These are phyloP conservation scores for Balakata baccata DNA, from an alignment of 345 rosid species.

Conservation along the genomic window DNA sequence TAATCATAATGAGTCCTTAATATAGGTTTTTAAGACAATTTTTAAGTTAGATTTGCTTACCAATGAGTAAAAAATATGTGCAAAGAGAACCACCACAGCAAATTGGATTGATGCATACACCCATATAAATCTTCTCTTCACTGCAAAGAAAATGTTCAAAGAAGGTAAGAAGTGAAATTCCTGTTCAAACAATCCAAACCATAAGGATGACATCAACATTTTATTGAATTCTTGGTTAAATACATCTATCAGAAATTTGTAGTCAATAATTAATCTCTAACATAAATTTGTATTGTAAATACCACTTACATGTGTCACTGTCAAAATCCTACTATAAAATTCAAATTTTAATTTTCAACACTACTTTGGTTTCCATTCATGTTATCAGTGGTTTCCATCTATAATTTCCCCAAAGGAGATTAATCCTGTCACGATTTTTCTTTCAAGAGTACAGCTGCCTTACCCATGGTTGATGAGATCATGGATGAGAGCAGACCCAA, in stretches of 20 bases:
- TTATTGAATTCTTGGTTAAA: background rate
- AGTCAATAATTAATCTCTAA: background rate
- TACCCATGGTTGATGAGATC: constrained; percentile 95
- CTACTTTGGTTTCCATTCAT: background rate
- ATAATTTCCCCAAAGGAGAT: too few species aligned
- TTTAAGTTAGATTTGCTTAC: constrained; percentile 38
- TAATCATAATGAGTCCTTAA: background rate
- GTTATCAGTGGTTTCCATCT: background rate
- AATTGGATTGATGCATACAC: constrained; percentile 77
- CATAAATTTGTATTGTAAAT: background rate
- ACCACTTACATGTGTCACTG: background rate
- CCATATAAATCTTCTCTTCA: constrained; percentile 82
- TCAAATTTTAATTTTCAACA: background rate
- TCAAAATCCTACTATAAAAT: background rate
- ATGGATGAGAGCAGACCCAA: constrained; percentile 79
- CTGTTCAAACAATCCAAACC: background rate
- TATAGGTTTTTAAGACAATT: background rate
- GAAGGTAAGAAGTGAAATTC: background rate
- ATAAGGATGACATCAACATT: background rate
- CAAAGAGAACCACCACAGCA: constrained; percentile 75
- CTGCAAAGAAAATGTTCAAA: constrained; percentile 39
- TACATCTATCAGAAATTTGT: background rate
- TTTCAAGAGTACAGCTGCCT: constrained; percentile 12
- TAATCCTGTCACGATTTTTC: background rate
- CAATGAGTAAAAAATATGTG: constrained; percentile 76